Conservation (phyloP, 108 stramenopile genomes). For the Tribonema minus region DNA sequence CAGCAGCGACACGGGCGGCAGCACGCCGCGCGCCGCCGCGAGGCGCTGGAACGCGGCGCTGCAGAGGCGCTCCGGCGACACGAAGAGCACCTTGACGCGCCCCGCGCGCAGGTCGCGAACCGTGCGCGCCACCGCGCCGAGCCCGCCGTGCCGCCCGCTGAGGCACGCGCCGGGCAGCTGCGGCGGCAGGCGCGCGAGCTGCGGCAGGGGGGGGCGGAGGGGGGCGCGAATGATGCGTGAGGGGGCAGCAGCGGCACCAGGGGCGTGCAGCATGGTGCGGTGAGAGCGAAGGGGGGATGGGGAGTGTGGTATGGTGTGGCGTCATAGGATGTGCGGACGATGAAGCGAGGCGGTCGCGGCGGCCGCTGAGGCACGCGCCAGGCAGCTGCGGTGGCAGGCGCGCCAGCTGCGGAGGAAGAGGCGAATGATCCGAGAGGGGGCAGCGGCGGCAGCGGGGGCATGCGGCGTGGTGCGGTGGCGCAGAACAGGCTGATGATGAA, state of each 20-base stretch:
- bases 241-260: too few relatives aligned
- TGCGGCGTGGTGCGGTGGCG: too few relatives aligned
- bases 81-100: conserved; percentile 41
- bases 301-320: too few relatives aligned
- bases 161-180: conserved; percentile 46
- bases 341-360: too few relatives aligned
- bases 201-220: conserved; percentile 16
- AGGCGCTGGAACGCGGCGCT: conserved; percentile 43
- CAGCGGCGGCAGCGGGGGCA: too few relatives aligned
- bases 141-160: conserved; percentile 25
- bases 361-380: conserved; percentile 30
- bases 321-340: too few relatives aligned
- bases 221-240: too few relatives aligned
- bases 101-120: conserved; percentile 40
- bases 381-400: conserved; percentile 48
- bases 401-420: too few relatives aligned
- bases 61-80: conserved; percentile 52
- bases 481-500: too few relatives aligned
- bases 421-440: too few relatives aligned
- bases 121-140: conserved; percentile 38
- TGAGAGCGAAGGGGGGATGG: too few relatives aligned
- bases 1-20: conserved; percentile 59
- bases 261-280: too few relatives aligned
- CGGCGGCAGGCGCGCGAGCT: conserved; percentile 59
- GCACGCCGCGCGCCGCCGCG: conserved; percentile 9